Conservation (phyloP, 164 flowering plant genomes). For the Liquidambar formosana region DNA sequence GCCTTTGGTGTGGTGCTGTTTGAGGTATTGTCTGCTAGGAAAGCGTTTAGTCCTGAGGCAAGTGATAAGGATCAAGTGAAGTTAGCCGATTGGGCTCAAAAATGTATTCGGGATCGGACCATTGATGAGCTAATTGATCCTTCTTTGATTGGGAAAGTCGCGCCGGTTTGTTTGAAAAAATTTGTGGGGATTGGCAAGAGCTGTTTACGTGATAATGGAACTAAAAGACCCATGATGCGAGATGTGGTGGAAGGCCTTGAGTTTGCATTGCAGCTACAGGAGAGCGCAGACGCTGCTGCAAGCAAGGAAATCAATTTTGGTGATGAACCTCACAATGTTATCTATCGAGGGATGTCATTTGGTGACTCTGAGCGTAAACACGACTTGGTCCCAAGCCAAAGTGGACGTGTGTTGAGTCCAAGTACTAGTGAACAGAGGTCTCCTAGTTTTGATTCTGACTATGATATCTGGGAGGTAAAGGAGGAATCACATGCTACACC, state of each 20-base stretch:
- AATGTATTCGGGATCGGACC: slow-evolving; percentile 2
- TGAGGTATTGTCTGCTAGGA: slow-evolving; percentile 25
- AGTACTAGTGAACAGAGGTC: too few relatives aligned
- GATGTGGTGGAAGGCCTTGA: slow-evolving; percentile 25
- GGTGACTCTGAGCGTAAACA: too few relatives aligned
- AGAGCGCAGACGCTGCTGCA: slow-evolving; percentile 11
- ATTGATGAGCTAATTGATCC: slow-evolving; percentile 23
- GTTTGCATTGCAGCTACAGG: slow-evolving; percentile 33
- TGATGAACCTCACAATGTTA: too few relatives aligned
- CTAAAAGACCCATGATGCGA: slow-evolving; percentile 28
- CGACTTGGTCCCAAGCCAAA: too few relatives aligned
- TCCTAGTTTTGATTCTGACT: too few relatives aligned
- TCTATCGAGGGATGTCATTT: too few relatives aligned
- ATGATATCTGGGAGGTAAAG: too few relatives aligned
- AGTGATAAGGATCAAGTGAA: slow-evolving; percentile 7
- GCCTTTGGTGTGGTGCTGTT: slow-evolving; percentile 37
- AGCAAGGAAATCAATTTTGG: too few relatives aligned
- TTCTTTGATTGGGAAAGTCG: slow-evolving; percentile 16
- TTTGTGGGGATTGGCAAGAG: slow-evolving; percentile 21
- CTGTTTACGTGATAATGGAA: slow-evolving; percentile 22
- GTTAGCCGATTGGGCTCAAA: slow-evolving; percentile 11
- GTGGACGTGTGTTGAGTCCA: too few relatives aligned
- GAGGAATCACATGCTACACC: too few relatives aligned
- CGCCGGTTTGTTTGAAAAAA: slow-evolving; percentile 16
- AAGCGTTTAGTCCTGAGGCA: neutral